Evolutionary conservation across 2,329 filamentous ascomycete species (phyloP).

Genomic region (Aureobasidium sp.): DNA sequence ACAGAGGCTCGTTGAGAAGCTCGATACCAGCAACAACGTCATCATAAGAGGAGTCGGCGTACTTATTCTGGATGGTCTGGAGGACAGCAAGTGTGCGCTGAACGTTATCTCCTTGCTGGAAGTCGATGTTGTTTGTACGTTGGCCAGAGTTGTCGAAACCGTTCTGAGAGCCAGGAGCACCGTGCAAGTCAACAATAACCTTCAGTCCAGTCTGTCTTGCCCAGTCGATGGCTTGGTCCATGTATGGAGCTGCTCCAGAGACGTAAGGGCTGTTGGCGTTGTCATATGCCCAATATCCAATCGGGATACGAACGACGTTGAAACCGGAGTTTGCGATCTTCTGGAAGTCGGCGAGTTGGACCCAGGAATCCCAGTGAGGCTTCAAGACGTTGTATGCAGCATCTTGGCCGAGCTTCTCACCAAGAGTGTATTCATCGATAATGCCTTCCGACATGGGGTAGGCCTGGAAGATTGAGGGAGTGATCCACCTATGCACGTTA

Average conservation of each 20-base stretch:
- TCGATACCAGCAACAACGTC: slow-evolving; percentile 55
- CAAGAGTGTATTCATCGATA: slow-evolving; percentile 48
- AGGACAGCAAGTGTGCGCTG: slow-evolving; percentile 50
- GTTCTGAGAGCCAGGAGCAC: slow-evolving; percentile 50
- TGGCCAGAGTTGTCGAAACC: slow-evolving; percentile 58
- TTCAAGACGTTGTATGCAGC: slow-evolving; percentile 39
- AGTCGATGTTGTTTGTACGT: slow-evolving; percentile 36
- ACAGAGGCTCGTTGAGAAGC: slow-evolving; percentile 51
- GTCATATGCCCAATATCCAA: slow-evolving; percentile 55
- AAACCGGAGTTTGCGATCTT: slow-evolving; percentile 51
- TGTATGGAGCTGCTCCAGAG: slow-evolving; percentile 45
- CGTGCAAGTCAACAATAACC: slow-evolving; percentile 55
- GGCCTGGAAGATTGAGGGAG: slow-evolving; percentile 48
- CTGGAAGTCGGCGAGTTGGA: slow-evolving; percentile 46
- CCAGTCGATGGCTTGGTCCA: slow-evolving; percentile 53
- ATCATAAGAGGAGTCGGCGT: slow-evolving; percentile 45
- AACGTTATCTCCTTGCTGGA: slow-evolving; percentile 43
- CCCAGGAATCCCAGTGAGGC: slow-evolving; percentile 47
- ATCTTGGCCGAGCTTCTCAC: slow-evolving; percentile 42
- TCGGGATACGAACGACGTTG: slow-evolving; percentile 53
- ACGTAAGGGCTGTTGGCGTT: slow-evolving; percentile 46
- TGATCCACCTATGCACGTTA: slow-evolving; percentile 42
- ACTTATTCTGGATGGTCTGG: slow-evolving; percentile 51
- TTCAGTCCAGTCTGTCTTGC: slow-evolving; percentile 46
- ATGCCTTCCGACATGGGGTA: slow-evolving; percentile 28